A percentile compares a stretch with the other conserved stretches of the same genome.
phyloP scores from a whole-genome alignment of 2,329 filamentous ascomycete genomes.

The Monosporascus sp. region DNA sequence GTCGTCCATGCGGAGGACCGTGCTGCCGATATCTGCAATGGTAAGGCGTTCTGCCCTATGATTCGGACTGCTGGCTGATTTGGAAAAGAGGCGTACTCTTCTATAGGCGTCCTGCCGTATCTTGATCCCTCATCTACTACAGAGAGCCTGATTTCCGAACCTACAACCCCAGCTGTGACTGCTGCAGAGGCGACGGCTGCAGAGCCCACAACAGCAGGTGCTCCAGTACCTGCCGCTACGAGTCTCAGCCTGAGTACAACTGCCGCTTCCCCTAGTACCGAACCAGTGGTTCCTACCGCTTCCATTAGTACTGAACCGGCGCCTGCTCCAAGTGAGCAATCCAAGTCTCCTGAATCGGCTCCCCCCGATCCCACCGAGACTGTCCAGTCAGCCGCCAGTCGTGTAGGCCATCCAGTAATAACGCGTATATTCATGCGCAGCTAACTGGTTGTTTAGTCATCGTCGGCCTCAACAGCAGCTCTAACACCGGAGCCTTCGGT shows the following conservation, averaged over 20 bases:
- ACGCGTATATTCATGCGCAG: background rate
- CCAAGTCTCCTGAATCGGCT: background rate
- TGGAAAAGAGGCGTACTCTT: too few species aligned
- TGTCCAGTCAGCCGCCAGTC: background rate
- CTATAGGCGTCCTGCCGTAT: too few species aligned
- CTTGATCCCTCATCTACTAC: background rate
- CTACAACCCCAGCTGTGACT: background rate
- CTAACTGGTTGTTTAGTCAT: slow-evolving; percentile 1
- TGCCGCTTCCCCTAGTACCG: background rate
- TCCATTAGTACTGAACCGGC: too few species aligned
- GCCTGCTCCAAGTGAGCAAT: background rate
- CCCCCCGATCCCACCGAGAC: background rate
- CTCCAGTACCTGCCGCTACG: background rate
- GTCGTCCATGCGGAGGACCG: slow-evolving; percentile 22
- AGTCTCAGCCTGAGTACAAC: background rate
- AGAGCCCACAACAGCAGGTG: background rate
- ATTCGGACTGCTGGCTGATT: too few species aligned
- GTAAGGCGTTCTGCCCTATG: slow-evolving; percentile 14
- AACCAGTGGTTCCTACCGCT: background rate
- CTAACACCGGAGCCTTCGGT: background rate
- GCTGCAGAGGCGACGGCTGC: background rate
- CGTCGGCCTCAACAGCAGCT: background rate
- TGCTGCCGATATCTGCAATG: slow-evolving; percentile 22
- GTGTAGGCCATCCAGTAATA: background rate
- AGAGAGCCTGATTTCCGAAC: background rate